phyloP scores from a whole-genome alignment of 2,329 filamentous ascomycete genomes.

The Colletotrichum graminicola region DNA sequence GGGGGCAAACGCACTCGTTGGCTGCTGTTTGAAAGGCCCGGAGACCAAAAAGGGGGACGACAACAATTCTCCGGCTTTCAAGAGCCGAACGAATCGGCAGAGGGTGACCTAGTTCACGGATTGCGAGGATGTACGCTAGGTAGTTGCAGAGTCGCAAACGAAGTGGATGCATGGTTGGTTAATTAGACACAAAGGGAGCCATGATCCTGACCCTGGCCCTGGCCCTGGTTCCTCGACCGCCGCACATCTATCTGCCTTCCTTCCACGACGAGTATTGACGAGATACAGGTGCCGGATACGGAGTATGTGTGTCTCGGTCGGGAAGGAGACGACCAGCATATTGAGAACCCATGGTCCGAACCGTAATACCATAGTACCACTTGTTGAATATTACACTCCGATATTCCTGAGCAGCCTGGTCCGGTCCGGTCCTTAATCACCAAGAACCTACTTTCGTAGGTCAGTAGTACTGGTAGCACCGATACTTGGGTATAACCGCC shows the following conservation, averaged over 20 bases:
- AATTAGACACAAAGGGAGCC: conserved; percentile 30
- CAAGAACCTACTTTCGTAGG: background rate
- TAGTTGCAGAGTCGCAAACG: conserved; percentile 32
- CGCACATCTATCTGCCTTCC: background rate
- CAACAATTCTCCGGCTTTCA: conserved; percentile 18
- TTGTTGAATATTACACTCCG: background rate
- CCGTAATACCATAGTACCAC: background rate
- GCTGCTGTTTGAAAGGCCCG: background rate
- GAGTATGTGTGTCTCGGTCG: conserved; percentile 1
- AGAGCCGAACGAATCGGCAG: conserved; percentile 41
- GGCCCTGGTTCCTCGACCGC: background rate
- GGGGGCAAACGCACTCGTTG: background rate
- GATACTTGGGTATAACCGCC: no score
- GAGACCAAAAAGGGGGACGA: conserved; percentile 13
- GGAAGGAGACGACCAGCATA: background rate
- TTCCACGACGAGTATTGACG: background rate
- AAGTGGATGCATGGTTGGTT: conserved; percentile 33
- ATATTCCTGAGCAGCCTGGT: conserved; percentile 3
- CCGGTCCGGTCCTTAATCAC: background rate
- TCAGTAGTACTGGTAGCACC: no score
- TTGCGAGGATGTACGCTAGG: background rate
- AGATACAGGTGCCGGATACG: background rate
- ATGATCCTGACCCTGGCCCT: conserved; percentile 12
- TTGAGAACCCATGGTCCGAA: background rate
- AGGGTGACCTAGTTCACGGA: conserved; percentile 15